Percentiles rank a stretch among this genome's conserved stretches.
These are phyloP conservation scores for Raphanus raphanistrum DNA, from an alignment of 345 rosid species.

Conservation along the genomic window DNA sequence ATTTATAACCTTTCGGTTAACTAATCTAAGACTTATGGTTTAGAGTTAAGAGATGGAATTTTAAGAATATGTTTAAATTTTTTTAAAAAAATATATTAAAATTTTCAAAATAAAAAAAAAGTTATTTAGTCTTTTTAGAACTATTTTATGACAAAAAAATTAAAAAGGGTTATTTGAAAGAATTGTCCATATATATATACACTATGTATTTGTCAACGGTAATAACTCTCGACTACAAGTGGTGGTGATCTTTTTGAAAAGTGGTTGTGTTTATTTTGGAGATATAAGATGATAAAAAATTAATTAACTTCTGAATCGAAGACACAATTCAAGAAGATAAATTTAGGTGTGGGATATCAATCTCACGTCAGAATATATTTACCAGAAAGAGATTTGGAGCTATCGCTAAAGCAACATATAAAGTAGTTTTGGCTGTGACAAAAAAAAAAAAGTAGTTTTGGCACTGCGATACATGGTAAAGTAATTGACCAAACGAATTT, in stretches of 20 bases:
- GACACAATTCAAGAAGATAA: conserved; percentile 32
- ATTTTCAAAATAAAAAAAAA: too few species aligned
- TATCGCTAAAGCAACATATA: conserved; percentile 9
- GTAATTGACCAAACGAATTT: conserved; percentile 31
- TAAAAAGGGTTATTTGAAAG: too few species aligned
- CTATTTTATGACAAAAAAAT: too few species aligned
- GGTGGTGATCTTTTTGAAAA: conserved; percentile 2
- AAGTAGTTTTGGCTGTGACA: conserved; percentile 16
- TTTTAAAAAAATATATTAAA: too few species aligned
- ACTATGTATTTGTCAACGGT: conserved; percentile 4
- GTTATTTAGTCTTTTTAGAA: too few species aligned
- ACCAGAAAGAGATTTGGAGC: conserved; percentile 15
- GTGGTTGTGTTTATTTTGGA: conserved; percentile 12
- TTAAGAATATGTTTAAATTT: too few species aligned
- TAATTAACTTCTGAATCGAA: conserved; percentile 19
- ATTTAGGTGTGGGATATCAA: background rate
- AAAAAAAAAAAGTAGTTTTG: conserved; percentile 22
- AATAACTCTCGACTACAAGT: background rate
- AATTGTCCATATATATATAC: background rate
- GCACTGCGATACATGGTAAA: conserved; percentile 25
- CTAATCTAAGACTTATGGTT: too few species aligned
- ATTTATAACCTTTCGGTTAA: too few species aligned
- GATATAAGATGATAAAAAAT: conserved; percentile 5
- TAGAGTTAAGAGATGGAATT: too few species aligned
- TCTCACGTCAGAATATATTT: conserved; percentile 15